Conservation (phyloP, 352 stramenopile species). For the Globisporangium acanthophoron region DNA sequence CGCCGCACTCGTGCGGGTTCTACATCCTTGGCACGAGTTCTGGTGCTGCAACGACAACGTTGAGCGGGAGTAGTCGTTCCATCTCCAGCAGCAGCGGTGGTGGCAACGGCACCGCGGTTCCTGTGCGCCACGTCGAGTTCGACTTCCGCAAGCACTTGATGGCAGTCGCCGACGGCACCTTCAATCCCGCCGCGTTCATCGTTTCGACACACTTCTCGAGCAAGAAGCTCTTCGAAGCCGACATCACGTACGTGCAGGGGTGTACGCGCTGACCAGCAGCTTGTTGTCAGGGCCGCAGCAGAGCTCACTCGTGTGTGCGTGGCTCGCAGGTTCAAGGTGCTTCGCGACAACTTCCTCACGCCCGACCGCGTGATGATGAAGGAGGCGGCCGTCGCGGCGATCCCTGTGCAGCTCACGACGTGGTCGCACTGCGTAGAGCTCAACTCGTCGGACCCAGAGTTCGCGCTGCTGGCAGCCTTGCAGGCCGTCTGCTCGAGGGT, state of each 20-base stretch:
- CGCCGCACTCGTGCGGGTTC: constrained; percentile 38
- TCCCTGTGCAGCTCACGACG: constrained; percentile 9
- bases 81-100: background rate
- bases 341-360: constrained; percentile 55
- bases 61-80: background rate
- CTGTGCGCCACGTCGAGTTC: constrained; percentile 58
- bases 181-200: constrained; percentile 40
- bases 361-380: constrained; percentile 49
- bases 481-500: constrained; percentile 24
- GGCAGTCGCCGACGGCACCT: constrained; percentile 40
- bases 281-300: background rate
- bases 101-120: constrained; percentile 7
- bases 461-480: constrained; percentile 23
- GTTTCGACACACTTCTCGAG: constrained; percentile 34
- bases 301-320: background rate
- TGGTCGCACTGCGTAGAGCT: constrained; percentile 43
- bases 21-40: constrained; percentile 33
- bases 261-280: background rate
- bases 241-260: constrained; percentile 25
- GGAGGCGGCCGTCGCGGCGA: constrained; percentile 22
- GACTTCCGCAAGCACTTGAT: constrained; percentile 45
- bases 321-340: constrained; percentile 29
- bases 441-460: constrained; percentile 31
- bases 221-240: constrained; percentile 31
- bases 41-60: background rate